phyloP scores from a whole-genome alignment of 306 rosid genomes.

The Prunus kanzakura region DNA sequence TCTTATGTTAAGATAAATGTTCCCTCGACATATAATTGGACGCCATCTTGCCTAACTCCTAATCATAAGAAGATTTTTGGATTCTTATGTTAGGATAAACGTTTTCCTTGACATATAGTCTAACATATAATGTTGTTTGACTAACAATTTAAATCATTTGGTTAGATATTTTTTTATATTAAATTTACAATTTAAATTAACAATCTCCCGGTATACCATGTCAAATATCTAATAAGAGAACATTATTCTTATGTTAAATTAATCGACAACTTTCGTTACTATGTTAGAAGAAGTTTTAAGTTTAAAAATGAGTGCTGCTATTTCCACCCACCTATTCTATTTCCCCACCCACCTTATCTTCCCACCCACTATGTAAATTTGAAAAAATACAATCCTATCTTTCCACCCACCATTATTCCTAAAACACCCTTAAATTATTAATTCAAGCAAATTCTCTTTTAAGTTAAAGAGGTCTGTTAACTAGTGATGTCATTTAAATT shows the following conservation, averaged over 20 bases:
- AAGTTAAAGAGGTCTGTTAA: no score
- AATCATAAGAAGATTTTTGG: not conserved
- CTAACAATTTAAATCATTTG: not conserved
- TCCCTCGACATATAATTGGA: not conserved
- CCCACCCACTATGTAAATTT: no score
- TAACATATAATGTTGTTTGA: not conserved
- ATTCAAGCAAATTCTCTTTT: no score
- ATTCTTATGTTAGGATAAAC: not conserved
- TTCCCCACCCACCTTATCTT: no score
- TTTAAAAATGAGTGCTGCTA: not conserved
- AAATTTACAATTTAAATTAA: no score
- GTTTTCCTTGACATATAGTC: not conserved
- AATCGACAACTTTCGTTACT: not conserved
- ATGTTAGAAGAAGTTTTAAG: not conserved
- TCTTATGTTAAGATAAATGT: not conserved
- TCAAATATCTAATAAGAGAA: not conserved
- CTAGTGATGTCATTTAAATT: no score
- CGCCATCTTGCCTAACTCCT: not conserved
- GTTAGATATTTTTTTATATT: no score
- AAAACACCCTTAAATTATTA: no score
- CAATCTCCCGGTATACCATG: not conserved
- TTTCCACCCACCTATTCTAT: no score
- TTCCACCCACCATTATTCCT: no score
- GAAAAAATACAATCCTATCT: no score
- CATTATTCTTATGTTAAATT: not conserved